Conservation (phyloP, 2,329 filamentous ascomycete genomes). For the Aspergillus sp. region DNA sequence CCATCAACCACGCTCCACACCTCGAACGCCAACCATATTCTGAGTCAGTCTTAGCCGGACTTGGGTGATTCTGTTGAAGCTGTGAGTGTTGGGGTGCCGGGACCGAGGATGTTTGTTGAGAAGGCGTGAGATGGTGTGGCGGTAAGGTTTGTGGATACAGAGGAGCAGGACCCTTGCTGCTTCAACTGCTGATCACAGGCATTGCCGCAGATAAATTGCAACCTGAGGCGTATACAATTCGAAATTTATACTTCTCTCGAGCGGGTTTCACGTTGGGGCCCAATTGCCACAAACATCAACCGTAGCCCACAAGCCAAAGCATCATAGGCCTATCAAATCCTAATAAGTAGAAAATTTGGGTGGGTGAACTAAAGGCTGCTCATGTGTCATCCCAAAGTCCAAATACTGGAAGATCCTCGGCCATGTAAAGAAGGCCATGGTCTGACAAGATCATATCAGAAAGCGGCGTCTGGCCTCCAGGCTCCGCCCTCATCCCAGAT, state of each 20-base stretch:
- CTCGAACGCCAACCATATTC: too few species aligned
- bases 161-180: not conserved
- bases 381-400: conserved; percentile 32
- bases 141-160: not conserved
- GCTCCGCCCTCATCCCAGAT: conserved; percentile 13
- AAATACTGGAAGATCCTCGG: conserved; percentile 34
- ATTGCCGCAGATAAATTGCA: too few species aligned
- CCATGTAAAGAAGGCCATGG: conserved; percentile 35
- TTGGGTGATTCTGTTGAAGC: too few species aligned
- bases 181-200: not conserved
- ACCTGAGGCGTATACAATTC: not conserved
- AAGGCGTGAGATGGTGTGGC: not conserved
- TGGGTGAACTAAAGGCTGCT: not conserved
- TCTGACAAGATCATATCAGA: conserved; percentile 35
- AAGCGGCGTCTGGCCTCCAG: conserved; percentile 29
- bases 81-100: too few species aligned
- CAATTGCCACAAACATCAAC: too few species aligned
- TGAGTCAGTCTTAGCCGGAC: too few species aligned
- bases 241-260: too few species aligned
- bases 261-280: too few species aligned
- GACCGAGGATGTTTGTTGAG: too few species aligned
- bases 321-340: not conserved
- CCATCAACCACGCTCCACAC: too few species aligned
- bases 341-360: not conserved
- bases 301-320: too few species aligned